Evolutionary conservation across 164 flowering plant genomes (phyloP).

Genomic region (Aristolochia fimbriata): DNA sequence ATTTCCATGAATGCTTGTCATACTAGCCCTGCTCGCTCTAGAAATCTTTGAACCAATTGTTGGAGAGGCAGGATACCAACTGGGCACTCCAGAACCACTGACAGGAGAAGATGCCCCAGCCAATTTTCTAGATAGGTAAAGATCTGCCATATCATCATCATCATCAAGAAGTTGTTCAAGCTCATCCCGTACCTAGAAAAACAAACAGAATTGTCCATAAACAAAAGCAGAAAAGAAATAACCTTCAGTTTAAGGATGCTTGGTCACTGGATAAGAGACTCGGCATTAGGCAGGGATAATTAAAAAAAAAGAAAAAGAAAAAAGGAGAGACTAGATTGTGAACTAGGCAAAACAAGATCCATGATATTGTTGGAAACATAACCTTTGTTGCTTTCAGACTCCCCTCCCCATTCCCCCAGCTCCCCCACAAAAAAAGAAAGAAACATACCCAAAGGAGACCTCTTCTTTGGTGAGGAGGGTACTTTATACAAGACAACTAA

Average conservation of each 20-base stretch:
- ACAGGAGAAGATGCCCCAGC: constrained; percentile 55
- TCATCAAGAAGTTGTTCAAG: constrained; percentile 95
- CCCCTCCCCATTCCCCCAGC: too few species aligned
- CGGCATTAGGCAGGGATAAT: too few species aligned
- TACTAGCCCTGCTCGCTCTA: constrained; percentile 73
- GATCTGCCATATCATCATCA: constrained; percentile 97
- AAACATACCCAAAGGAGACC: too few species aligned
- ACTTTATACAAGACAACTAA: too few species aligned
- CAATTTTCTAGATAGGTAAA: constrained; percentile 75
- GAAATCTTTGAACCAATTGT: constrained; percentile 67
- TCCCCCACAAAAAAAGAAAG: too few species aligned
- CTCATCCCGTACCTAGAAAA: constrained; percentile 79
- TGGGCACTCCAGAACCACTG: constrained; percentile 49
- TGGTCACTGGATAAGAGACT: background rate
- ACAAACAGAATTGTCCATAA: background rate
- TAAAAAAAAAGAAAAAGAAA: background rate
- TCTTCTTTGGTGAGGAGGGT: too few species aligned
- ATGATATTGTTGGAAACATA: too few species aligned
- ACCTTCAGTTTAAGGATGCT: too few species aligned
- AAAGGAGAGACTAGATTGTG: too few species aligned
- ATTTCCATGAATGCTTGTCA: constrained; percentile 62
- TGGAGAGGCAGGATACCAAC: constrained; percentile 72
- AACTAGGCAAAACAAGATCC: too few species aligned
- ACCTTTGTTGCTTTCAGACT: too few species aligned
- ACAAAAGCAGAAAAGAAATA: background rate